These are phyloP conservation scores for Solanum ahanhuiri DNA, from an alignment of 257 asterid genomes.

Conservation along the genomic window DNA sequence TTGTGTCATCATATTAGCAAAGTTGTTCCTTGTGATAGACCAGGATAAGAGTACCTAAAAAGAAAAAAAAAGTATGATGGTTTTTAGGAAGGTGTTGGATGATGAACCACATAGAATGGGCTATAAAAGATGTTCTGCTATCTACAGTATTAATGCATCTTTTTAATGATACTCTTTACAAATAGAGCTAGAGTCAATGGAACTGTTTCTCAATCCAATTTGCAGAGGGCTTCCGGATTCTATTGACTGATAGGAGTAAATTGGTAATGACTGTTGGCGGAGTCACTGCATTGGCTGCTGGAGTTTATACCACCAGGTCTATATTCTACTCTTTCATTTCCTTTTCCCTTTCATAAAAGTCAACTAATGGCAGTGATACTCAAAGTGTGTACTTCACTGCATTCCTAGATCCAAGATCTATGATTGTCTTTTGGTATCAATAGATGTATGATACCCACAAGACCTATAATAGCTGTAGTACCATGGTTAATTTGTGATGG, in stretches of 20 bases:
- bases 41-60: not conserved
- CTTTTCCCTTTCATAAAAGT: not conserved
- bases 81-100: not conserved
- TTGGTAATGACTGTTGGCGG: slow-evolving; percentile 91
- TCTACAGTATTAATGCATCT: not conserved
- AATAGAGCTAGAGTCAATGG: not conserved
- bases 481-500: not conserved
- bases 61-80: not conserved
- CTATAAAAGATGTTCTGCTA: not conserved
- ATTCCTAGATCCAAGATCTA: not conserved
- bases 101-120: not conserved
- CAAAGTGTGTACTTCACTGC: not conserved
- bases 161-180: not conserved
- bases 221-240: slow-evolving; percentile 72
- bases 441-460: not conserved
- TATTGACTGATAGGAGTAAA: slow-evolving; percentile 81
- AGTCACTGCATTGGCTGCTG: slow-evolving; percentile 97
- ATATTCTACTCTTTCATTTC: not conserved
- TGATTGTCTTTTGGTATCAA: not conserved
- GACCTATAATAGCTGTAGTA: not conserved
- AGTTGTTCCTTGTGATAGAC: not conserved
- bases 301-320: slow-evolving; percentile 92
- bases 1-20: not conserved
- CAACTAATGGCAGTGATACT: not conserved
- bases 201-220: slow-evolving; percentile 7